Conservation (phyloP, 2,329 filamentous ascomycete species). For the Sordariomycetes sp. region DNA sequence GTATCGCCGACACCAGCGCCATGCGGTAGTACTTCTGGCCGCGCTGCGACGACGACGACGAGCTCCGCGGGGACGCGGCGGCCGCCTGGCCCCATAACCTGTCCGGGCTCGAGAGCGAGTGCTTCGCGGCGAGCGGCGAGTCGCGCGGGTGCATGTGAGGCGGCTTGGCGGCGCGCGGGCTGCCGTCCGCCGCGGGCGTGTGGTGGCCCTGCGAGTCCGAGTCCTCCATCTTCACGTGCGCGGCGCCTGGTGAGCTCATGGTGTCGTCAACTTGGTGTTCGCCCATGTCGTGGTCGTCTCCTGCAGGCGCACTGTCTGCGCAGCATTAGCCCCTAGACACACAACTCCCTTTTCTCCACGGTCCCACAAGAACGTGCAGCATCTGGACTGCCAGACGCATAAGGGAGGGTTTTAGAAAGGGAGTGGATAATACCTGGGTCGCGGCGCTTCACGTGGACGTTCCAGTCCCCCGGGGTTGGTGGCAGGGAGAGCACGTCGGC, state of each 20-base stretch:
- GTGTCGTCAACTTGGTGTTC: too few species aligned
- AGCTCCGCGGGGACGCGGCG: too few species aligned
- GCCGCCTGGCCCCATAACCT: background rate
- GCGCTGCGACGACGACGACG: background rate
- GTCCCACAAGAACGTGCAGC: too few species aligned
- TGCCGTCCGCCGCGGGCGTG: too few species aligned
- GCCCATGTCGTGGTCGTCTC: too few species aligned
- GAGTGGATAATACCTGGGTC: background rate
- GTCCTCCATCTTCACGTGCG: too few species aligned
- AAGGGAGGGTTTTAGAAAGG: background rate
- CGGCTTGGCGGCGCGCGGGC: background rate
- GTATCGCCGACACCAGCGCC: background rate
- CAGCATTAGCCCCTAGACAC: too few species aligned
- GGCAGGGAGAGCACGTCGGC: background rate
- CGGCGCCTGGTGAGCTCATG: too few species aligned
- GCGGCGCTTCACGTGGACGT: background rate
- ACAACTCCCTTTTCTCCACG: too few species aligned
- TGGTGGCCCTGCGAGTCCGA: too few species aligned
- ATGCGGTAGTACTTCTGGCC: background rate
- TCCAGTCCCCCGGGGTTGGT: constrained; percentile 1
- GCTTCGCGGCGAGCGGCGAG: background rate
- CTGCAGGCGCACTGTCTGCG: too few species aligned
- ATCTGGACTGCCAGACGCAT: background rate
- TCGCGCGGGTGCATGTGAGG: background rate
- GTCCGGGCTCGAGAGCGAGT: background rate